Evolutionary conservation across 1,139 yeast genomes (phyloP).

Genomic region (Zygosaccharomyces pseudobailii): DNA sequence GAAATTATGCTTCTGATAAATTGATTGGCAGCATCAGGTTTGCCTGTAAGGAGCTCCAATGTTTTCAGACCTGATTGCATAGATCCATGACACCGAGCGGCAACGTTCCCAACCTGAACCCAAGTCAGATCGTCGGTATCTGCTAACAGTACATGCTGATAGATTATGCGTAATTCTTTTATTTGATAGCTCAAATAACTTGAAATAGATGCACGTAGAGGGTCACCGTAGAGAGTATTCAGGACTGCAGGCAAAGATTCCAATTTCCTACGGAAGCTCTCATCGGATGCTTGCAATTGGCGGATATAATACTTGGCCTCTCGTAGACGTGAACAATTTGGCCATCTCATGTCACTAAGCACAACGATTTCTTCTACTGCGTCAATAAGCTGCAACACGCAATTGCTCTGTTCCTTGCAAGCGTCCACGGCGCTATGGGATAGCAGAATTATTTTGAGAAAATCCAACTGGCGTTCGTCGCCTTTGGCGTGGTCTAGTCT

Average conservation of each 20-base stretch:
- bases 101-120: background rate
- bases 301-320: background rate
- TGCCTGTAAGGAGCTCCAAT: background rate
- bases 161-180: background rate
- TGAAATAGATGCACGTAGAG: constrained; percentile 1
- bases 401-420: background rate
- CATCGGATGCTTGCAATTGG: background rate
- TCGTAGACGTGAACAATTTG: background rate
- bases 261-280: background rate
- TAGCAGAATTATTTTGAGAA: constrained; percentile 2
- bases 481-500: constrained; percentile 10
- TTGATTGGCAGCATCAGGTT: background rate
- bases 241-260: background rate
- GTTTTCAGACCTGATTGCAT: constrained; percentile 1
- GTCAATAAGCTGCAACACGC: constrained; percentile 3
- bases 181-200: constrained; percentile 5
- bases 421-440: background rate
- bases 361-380: constrained; percentile 7
- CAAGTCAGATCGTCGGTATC: background rate
- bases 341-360: background rate
- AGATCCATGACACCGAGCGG: background rate
- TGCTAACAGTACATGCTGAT: background rate
- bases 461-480: constrained; percentile 1
- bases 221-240: constrained; percentile 1
- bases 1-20: background rate